phyloP scores from a whole-genome alignment of 148 eudicot species.

The Spergularia marina region DNA sequence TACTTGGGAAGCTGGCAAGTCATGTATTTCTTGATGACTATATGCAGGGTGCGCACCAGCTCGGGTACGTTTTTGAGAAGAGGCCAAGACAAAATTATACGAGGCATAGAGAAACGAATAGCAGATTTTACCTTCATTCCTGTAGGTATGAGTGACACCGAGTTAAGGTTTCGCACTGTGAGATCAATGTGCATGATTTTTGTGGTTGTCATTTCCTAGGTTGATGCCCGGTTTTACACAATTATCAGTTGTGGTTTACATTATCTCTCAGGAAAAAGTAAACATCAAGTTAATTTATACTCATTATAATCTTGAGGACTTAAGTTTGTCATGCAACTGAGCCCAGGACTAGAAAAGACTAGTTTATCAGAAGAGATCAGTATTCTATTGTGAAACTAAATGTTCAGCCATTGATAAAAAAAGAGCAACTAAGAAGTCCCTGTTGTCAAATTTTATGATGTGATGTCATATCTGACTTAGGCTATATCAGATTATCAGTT shows the following conservation, averaged over 20 bases:
- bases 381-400: neutral
- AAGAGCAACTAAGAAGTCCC: neutral
- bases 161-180: neutral
- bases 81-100: slow-evolving; percentile 68
- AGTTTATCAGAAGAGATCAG: neutral
- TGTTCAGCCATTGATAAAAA: neutral
- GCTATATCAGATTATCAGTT: neutral
- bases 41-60: slow-evolving; percentile 91
- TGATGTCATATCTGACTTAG: neutral
- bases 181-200: neutral
- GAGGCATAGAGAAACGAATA: slow-evolving; percentile 73
- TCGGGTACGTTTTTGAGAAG: slow-evolving; percentile 84
- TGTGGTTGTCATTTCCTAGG: neutral
- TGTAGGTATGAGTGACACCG: slow-evolving; percentile 52
- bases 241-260: neutral
- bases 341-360: neutral
- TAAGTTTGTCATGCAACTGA: neutral
- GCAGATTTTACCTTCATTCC: slow-evolving; percentile 89
- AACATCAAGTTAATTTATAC: neutral
- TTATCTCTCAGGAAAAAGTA: neutral
- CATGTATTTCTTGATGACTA: slow-evolving; percentile 8
- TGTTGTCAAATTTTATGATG: neutral
- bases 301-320: neutral
- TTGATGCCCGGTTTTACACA: neutral
- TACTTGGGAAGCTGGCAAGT: neutral